phyloP scores from a whole-genome alignment of 768 basidiomycete species.

The Rhizopogon sp. region DNA sequence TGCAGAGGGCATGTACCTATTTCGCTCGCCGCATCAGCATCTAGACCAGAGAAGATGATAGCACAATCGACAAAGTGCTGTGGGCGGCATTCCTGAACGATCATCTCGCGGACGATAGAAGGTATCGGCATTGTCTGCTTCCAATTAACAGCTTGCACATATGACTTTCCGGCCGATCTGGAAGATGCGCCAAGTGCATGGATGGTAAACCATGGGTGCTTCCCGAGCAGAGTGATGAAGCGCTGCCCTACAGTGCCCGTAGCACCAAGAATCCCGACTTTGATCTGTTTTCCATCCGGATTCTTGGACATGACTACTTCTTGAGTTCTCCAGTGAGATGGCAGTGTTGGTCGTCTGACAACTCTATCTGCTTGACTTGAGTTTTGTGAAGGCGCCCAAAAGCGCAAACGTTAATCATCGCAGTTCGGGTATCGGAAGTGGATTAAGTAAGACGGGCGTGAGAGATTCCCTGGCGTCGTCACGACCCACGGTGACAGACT shows the following conservation, averaged over 20 bases:
- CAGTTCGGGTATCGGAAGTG: background rate
- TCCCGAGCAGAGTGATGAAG: constrained; percentile 82
- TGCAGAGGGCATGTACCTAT: constrained; percentile 54
- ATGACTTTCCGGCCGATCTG: constrained; percentile 81
- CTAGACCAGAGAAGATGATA: constrained; percentile 93
- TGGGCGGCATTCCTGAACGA: constrained; percentile 74
- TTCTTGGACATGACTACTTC: constrained; percentile 14
- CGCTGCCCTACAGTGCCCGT: constrained; percentile 96
- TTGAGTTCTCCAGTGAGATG: background rate
- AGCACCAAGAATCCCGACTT: constrained; percentile 80
- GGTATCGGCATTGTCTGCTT: constrained; percentile 85
- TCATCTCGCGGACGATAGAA: constrained; percentile 39
- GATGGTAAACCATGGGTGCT: constrained; percentile 88
- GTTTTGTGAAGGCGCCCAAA: background rate
- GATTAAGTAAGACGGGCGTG: background rate
- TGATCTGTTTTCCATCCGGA: constrained; percentile 22
- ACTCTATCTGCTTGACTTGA: background rate
- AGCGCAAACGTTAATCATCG: background rate
- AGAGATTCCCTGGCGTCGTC: background rate
- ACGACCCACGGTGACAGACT: background rate
- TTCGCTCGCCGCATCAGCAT: constrained; percentile 90
- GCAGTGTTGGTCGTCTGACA: background rate
- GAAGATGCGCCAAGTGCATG: constrained; percentile 86
- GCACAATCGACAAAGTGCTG: constrained; percentile 75
- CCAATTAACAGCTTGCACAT: constrained; percentile 74